Conservation (phyloP, 345 rosid genomes). For the Eucalyptus microcorys region DNA sequence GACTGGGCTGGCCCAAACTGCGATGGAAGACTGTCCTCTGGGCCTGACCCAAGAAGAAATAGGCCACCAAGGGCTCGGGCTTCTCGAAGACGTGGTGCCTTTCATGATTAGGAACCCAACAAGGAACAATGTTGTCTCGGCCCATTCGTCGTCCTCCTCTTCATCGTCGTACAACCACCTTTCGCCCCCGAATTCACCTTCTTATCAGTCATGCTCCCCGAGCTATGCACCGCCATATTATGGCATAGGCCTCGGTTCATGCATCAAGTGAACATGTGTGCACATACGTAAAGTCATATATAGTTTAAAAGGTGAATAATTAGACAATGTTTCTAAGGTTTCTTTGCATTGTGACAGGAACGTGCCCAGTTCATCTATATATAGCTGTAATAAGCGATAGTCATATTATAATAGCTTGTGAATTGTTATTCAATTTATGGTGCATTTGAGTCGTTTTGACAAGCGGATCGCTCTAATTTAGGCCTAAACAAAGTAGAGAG, state of each 20-base stretch:
- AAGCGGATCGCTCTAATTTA: neutral
- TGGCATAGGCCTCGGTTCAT: constrained; percentile 1
- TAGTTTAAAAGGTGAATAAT: neutral
- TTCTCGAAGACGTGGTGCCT: constrained; percentile 79
- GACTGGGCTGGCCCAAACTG: neutral
- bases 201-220: constrained; percentile 32
- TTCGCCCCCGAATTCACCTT: constrained; percentile 40
- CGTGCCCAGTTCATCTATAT: neutral
- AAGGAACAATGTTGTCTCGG: neutral
- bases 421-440: neutral
- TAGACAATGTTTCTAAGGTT: neutral
- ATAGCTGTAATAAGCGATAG: neutral
- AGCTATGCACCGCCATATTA: neutral
- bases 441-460: neutral
- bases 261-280: neutral
- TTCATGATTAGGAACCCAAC: constrained; percentile 33
- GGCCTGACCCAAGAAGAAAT: neutral
- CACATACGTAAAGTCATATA: neutral
- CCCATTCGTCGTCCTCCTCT: constrained; percentile 23
- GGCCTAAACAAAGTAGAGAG: neutral
- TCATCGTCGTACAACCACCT: constrained; percentile 6
- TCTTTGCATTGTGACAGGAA: neutral
- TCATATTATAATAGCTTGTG: neutral
- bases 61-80: constrained; percentile 41
- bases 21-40: neutral